phyloP scores from a whole-genome alignment of 2,329 filamentous ascomycete genomes.

The Calonectria pteridis region DNA sequence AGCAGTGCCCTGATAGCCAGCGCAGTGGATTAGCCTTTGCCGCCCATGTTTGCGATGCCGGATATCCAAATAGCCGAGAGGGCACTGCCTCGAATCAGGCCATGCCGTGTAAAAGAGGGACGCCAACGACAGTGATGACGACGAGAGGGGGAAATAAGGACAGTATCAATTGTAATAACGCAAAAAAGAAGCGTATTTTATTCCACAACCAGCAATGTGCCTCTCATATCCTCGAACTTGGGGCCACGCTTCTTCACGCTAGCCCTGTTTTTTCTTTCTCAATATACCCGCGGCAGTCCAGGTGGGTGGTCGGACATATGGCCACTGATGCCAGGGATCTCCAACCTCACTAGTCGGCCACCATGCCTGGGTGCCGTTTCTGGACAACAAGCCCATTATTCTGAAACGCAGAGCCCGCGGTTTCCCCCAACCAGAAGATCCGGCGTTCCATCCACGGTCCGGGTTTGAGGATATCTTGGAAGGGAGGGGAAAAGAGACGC shows the following conservation, averaged over 20 bases:
- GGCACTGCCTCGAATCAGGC: background rate
- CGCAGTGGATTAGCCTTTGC: background rate
- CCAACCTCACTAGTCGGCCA: background rate
- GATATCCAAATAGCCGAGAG: background rate
- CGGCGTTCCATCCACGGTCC: constrained; percentile 7
- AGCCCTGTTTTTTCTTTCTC: background rate
- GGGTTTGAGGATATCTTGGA: background rate
- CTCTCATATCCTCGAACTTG: background rate
- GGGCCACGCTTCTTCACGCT: background rate
- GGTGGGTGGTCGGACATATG: background rate
- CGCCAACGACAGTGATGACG: background rate
- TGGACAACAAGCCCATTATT: background rate
- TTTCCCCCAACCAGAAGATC: background rate
- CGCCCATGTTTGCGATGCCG: background rate
- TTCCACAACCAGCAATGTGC: background rate
- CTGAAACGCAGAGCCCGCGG: constrained; percentile 1
- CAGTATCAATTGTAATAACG: background rate
- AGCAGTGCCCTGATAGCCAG: background rate
- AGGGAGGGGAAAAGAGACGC: background rate
- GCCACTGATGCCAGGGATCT: background rate
- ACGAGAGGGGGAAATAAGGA: background rate
- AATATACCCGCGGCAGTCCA: background rate
- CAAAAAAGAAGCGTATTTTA: constrained; percentile 8
- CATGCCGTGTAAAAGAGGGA: background rate
- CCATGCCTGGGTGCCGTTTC: background rate